Conservation (phyloP, 2,329 filamentous ascomycete genomes). For the Penicillium nordicum region DNA sequence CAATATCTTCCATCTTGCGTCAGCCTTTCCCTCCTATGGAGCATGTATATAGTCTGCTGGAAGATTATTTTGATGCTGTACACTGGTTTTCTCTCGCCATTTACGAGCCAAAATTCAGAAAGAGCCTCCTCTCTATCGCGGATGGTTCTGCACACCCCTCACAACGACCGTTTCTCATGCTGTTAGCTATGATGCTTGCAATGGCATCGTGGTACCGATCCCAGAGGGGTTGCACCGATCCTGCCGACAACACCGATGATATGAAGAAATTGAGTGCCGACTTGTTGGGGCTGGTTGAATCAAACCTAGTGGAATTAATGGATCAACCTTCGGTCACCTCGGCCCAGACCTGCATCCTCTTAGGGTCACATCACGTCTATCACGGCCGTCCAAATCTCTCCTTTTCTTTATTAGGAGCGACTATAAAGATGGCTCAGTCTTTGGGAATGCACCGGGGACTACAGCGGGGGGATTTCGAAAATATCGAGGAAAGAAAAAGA, state of each 20-base stretch:
- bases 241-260: constrained; percentile 6
- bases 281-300: constrained; percentile 28
- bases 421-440: constrained; percentile 38
- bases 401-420: constrained; percentile 39
- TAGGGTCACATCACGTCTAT: constrained; percentile 44
- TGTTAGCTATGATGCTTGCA: constrained; percentile 38
- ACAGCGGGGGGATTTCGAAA: constrained; percentile 18
- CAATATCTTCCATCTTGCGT: constrained; percentile 29
- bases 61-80: constrained; percentile 43
- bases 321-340: constrained; percentile 39
- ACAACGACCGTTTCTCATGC: constrained; percentile 37
- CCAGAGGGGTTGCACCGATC: constrained; percentile 17
- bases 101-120: constrained; percentile 42
- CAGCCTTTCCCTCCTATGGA: constrained; percentile 29
- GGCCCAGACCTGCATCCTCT: constrained; percentile 39
- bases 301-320: constrained; percentile 40
- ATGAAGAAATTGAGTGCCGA: constrained; percentile 17
- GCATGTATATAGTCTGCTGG: constrained; percentile 33
- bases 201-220: constrained; percentile 42
- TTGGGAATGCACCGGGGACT: constrained; percentile 34
- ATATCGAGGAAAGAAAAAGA: constrained; percentile 38
- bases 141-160: constrained; percentile 35
- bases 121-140: constrained; percentile 29
- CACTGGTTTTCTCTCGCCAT: constrained; percentile 48
- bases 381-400: constrained; percentile 43